Conservation (phyloP, 164 flowering plant species). For the Chloranthus sessilifolius region DNA sequence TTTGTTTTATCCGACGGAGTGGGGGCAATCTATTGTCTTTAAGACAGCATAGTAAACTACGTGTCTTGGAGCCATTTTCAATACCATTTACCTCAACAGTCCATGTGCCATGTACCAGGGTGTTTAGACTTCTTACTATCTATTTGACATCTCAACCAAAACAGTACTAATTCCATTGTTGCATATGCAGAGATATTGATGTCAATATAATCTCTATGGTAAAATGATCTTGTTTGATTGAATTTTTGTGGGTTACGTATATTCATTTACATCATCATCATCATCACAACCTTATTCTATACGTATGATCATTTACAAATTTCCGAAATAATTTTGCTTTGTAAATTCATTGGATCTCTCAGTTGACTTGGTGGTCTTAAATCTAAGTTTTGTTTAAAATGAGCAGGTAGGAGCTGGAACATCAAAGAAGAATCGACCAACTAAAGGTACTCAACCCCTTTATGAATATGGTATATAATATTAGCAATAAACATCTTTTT, state of each 20-base stretch:
- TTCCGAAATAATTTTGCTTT: background rate
- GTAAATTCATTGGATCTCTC: background rate
- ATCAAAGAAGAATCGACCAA: constrained; percentile 59
- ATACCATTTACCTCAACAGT: no score
- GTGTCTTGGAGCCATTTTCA: no score
- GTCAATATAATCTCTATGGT: no score
- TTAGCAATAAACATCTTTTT: background rate
- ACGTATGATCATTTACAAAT: background rate
- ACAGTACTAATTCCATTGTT: no score
- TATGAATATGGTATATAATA: background rate
- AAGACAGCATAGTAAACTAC: no score
- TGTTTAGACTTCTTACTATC: no score
- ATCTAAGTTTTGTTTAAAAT: background rate
- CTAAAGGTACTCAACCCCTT: constrained; percentile 46
- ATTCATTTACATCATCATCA: background rate
- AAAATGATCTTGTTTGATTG: no score
- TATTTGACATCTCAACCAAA: no score
- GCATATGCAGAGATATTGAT: no score
- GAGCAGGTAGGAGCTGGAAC: constrained; percentile 51
- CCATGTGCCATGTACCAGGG: no score
- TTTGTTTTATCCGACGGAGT: no score
- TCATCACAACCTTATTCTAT: background rate
- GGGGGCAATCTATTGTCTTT: no score
- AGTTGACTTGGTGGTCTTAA: background rate
- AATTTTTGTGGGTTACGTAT: background rate